Conservation (phyloP, 495 filamentous ascomycete species). For the Bombardia bombarda region DNA sequence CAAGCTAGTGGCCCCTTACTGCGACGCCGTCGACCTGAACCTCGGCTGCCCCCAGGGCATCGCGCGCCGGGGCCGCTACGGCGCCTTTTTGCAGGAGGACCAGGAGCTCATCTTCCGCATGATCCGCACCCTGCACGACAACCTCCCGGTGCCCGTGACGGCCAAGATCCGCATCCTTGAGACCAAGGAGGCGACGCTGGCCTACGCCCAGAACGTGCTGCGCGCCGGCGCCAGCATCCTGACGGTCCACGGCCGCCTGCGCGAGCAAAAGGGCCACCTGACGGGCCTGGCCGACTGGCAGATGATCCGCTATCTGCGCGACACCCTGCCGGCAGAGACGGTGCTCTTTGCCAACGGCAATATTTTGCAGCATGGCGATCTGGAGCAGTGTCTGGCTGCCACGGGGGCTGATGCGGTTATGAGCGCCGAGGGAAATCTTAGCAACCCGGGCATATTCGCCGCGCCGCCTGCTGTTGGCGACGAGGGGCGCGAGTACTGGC, state of each 20-base stretch:
- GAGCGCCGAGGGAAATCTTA: slow-evolving; percentile 90
- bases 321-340: slow-evolving; percentile 75
- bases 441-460: slow-evolving; percentile 82
- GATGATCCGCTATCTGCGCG: slow-evolving; percentile 70
- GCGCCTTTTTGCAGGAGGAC: slow-evolving; percentile 90
- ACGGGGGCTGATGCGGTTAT: slow-evolving; percentile 92
- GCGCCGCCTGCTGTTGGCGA: slow-evolving; percentile 52
- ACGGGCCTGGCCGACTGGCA: slow-evolving; percentile 92
- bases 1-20: slow-evolving; percentile 66
- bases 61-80: slow-evolving; percentile 81
- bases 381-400: slow-evolving; percentile 68
- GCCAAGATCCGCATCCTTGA: slow-evolving; percentile 93
- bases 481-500: slow-evolving; percentile 75
- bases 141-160: slow-evolving; percentile 75
- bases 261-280: slow-evolving; percentile 94
- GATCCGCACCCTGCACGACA: slow-evolving; percentile 65
- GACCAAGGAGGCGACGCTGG: slow-evolving; percentile 73
- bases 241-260: slow-evolving; percentile 78
- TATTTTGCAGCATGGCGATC: slow-evolving; percentile 72
- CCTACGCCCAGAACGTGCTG: slow-evolving; percentile 84
- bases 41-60: slow-evolving; percentile 98
- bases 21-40: slow-evolving; percentile 94
- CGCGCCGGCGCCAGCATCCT: slow-evolving; percentile 85
- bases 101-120: slow-evolving; percentile 71
- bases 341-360: slow-evolving; percentile 98